phyloP scores from a whole-genome alignment of 352 stramenopile genomes.

The Thalassiosira pacifica region DNA sequence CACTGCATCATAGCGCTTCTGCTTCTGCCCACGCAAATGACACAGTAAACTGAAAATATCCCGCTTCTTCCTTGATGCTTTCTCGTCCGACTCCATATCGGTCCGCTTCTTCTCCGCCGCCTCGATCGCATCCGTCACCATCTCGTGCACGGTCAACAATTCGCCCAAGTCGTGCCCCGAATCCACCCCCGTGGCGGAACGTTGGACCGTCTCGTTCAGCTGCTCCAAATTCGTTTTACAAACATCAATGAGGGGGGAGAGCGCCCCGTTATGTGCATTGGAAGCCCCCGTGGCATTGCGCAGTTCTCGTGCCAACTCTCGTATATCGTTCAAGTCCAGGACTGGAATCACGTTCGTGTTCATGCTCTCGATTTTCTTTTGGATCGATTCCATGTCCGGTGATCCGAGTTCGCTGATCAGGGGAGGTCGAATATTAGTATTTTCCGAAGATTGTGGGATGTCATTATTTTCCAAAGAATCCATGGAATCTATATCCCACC shows the following conservation, averaged over 20 bases:
- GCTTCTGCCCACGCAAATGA: slow-evolving; percentile 66
- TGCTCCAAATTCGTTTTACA: slow-evolving; percentile 54
- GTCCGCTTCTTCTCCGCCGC: slow-evolving; percentile 34
- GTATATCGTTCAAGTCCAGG: slow-evolving; percentile 25
- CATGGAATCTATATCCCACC: no score
- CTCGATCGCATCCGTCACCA: slow-evolving; percentile 59
- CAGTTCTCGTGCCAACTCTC: slow-evolving; percentile 26
- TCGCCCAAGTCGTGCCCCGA: slow-evolving; percentile 51
- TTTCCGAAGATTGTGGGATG: no score
- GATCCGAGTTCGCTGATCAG: no score
- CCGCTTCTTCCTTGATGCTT: slow-evolving; percentile 64
- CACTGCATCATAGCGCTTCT: slow-evolving; percentile 62
- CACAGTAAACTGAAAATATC: slow-evolving; percentile 68
- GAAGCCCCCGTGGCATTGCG: slow-evolving; percentile 28
- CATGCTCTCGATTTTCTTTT: background rate
- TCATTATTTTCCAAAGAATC: no score
- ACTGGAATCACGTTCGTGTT: background rate
- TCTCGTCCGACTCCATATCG: background rate
- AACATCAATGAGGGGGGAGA: slow-evolving; percentile 27
- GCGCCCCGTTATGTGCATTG: slow-evolving; percentile 30
- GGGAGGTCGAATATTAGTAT: no score
- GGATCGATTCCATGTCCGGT: background rate
- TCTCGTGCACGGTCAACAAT: slow-evolving; percentile 60
- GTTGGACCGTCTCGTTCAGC: slow-evolving; percentile 51
- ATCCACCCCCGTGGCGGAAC: slow-evolving; percentile 19